Conservation (phyloP, 2,329 filamentous ascomycete genomes). For the Capronia coronata region DNA sequence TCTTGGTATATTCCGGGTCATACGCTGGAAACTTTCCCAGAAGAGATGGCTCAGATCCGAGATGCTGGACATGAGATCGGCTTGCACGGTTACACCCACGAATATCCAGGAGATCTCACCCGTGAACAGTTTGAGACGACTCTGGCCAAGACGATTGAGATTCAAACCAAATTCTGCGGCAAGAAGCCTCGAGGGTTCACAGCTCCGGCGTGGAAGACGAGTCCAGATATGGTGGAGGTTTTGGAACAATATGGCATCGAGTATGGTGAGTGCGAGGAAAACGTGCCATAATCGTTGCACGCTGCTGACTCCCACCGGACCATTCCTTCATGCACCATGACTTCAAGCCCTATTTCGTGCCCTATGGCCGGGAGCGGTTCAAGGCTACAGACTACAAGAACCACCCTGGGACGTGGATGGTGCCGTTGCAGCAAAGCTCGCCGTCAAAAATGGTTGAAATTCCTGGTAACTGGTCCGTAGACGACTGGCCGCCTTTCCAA, state of each 20-base stretch:
- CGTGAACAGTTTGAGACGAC: constrained; percentile 70
- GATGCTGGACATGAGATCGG: constrained; percentile 61
- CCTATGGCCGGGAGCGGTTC: constrained; percentile 37
- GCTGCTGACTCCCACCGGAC: background rate
- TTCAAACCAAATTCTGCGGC: constrained; percentile 62
- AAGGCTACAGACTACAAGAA: constrained; percentile 35
- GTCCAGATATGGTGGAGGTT: constrained; percentile 50
- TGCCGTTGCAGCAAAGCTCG: constrained; percentile 42
- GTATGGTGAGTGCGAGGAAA: background rate
- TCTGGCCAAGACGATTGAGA: constrained; percentile 67
- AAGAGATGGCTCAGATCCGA: constrained; percentile 55
- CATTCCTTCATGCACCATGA: constrained; percentile 37
- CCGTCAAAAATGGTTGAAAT: constrained; percentile 40
- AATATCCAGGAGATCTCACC: constrained; percentile 65
- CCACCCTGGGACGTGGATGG: constrained; percentile 35
- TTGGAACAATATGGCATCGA: constrained; percentile 41
- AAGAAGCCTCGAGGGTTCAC: constrained; percentile 67
- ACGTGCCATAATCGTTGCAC: background rate
- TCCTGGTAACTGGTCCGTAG: constrained; percentile 40
- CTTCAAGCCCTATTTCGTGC: constrained; percentile 40
- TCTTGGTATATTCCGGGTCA: constrained; percentile 61
- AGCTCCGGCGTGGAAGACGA: constrained; percentile 64
- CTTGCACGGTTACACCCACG: constrained; percentile 66
- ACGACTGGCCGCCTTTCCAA: constrained; percentile 35
- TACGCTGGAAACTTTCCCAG: constrained; percentile 58